These are phyloP conservation scores for Nemania sp. DNA, from an alignment of 2,329 filamentous ascomycete genomes.

Conservation along the genomic window DNA sequence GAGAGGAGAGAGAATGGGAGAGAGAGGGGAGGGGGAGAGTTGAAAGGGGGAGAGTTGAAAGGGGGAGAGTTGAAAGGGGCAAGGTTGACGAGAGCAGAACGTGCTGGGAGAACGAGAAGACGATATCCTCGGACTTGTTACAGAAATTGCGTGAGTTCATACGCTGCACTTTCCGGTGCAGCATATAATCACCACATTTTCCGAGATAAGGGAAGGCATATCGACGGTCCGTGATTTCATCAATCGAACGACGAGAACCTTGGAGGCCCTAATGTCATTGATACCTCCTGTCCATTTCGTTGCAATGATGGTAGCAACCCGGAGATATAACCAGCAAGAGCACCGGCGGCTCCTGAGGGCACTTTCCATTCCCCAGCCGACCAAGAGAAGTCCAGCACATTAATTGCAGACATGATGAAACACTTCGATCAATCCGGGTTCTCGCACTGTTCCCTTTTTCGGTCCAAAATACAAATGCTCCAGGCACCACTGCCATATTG, in stretches of 20 bases:
- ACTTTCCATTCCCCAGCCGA: not conserved
- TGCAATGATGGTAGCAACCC: no score
- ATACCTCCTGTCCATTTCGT: no score
- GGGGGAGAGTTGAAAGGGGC: conserved; percentile 14
- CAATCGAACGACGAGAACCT: not conserved
- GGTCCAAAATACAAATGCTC: not conserved
- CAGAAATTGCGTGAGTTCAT: conserved; percentile 11
- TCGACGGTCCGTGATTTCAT: not conserved
- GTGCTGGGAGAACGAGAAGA: conserved; percentile 15
- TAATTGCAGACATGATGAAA: not conserved
- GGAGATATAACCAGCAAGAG: not conserved
- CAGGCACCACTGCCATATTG: not conserved
- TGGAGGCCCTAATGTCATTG: no score
- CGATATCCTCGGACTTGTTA: conserved; percentile 2
- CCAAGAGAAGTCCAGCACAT: not conserved
- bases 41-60: conserved; percentile 17
- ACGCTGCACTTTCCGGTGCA: conserved; percentile 13
- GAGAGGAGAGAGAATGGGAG: conserved; percentile 4
- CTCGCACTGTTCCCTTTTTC: conserved; percentile 1
- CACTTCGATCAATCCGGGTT: not conserved
- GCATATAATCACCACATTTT: conserved; percentile 1
- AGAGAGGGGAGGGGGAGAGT: not conserved
- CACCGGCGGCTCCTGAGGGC: not conserved
- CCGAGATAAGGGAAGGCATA: conserved; percentile 12
- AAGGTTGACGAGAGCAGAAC: conserved; percentile 13